A percentile compares a stretch with the other conserved stretches of the same genome.
Conservation (phyloP, 2,329 filamentous ascomycete species). For the Dothidotthia symphoricarpi region DNA sequence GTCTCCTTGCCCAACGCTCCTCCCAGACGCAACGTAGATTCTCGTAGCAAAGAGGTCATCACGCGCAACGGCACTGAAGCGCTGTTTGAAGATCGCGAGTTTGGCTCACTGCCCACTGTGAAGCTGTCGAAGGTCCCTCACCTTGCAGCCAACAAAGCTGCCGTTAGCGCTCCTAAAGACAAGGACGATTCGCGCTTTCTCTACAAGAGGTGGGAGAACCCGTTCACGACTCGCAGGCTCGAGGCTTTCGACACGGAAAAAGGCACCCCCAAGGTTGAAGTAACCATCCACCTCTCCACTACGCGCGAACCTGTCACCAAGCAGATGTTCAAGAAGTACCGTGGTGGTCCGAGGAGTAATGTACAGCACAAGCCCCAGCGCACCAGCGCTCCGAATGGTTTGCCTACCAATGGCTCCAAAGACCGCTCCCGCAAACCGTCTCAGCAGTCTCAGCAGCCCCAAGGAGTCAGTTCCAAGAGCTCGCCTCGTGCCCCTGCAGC, state of each 20-base stretch:
- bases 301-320: slow-evolving; percentile 31
- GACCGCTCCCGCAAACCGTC: slow-evolving; percentile 33
- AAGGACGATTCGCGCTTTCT: slow-evolving; percentile 13
- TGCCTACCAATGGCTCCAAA: slow-evolving; percentile 20
- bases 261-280: slow-evolving; percentile 26
- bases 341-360: slow-evolving; percentile 14
- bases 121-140: slow-evolving; percentile 34
- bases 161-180: slow-evolving; percentile 23
- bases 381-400: slow-evolving; percentile 18
- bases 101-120: slow-evolving; percentile 47
- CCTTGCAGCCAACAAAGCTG: slow-evolving; percentile 33
- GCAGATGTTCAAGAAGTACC: slow-evolving; percentile 29
- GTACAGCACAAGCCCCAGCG: slow-evolving; percentile 29
- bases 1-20: slow-evolving; percentile 62
- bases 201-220: slow-evolving; percentile 28
- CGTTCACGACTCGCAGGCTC: slow-evolving; percentile 28
- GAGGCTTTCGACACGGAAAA: slow-evolving; percentile 29
- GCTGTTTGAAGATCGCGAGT: slow-evolving; percentile 49
- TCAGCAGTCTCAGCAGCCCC: slow-evolving; percentile 30
- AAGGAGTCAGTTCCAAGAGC: slow-evolving; percentile 25
- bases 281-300: slow-evolving; percentile 26
- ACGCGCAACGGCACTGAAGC: slow-evolving; percentile 45
- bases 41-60: slow-evolving; percentile 34
- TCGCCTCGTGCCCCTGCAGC: slow-evolving; percentile 25
- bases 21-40: slow-evolving; percentile 19